Base-by-base conservation (phyloP, 441 rosid species). In the Bocquillonia castaneifolia region DNA sequence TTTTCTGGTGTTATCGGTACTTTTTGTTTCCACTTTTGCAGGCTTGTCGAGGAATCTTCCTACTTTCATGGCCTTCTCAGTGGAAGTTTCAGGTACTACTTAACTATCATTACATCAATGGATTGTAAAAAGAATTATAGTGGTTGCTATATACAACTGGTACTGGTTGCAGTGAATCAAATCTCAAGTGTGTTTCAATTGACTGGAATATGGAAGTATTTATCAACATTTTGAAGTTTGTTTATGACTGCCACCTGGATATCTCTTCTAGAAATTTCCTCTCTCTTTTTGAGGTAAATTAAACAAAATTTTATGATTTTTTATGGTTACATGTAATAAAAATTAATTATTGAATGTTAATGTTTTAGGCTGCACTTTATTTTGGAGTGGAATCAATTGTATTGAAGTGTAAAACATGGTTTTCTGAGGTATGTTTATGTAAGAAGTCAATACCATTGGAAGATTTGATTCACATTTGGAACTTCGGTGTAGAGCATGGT, bases 301-400 rank as follows among this genome's bases (percentile, higher is more conserved):
- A n/a, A n/a, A n/a, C n/a, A n/a, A n/a, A n/a, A n/a, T n/a, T n/a
- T n/a, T n/a, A n/a, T n/a, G n/a, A n/a, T n/a, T n/a, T n/a, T n/a
- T n/a, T n/a, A n/a, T n/a, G n/a, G n/a, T n/a, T n/a, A n/a, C n/a
- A n/a, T n/a, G n/a, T n/a, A n/a, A n/a, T n/a, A n/a, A n/a, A n/a
- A n/a, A n/a, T n/a, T n/a, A n/a, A n/a, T n/a, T n/a, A n/a, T n/a
- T n/a, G n/a, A n/a, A n/a, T n/a, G n/a, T n/a, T n/a, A n/a, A n/a
- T n/a, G 55, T 15, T 68, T 25, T 78, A 89, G 94, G 88, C 77
- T 75, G 89, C 94, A 14, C 90, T 92, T 73, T 92, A 78, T 78
- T 92, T 88, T 77, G 98, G 98, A 13, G 89, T 78, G 50, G 91
- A 85, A 70, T 71, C 42, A 63, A 94, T 89, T 76, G 82, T 89